A percentile compares a stretch with the other conserved stretches of the same genome.
phyloP scores from a whole-genome alignment of 805 yeast species.

The Aciculoconidium aculeatum region DNA sequence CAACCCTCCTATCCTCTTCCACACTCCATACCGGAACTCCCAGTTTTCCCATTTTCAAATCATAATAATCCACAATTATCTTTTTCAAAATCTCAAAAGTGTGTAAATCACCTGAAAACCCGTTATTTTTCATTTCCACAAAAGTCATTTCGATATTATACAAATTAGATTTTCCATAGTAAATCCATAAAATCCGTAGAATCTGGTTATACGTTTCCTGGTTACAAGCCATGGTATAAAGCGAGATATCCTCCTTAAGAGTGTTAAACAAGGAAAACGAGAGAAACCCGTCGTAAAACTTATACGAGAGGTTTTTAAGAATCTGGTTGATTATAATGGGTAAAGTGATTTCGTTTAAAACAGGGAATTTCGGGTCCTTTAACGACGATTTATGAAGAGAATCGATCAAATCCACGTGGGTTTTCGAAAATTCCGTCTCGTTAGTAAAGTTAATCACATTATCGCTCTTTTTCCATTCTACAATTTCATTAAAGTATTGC shows the following conservation, averaged over 20 bases:
- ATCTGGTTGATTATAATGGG: slow-evolving; percentile 32
- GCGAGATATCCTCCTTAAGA: slow-evolving; percentile 25
- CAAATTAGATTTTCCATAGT: slow-evolving; percentile 30
- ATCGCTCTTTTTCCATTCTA: slow-evolving; percentile 3
- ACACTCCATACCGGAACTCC: slow-evolving; percentile 29
- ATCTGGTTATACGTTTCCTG: slow-evolving; percentile 39
- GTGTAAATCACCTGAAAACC: slow-evolving; percentile 30
- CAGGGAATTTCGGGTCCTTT: slow-evolving; percentile 18
- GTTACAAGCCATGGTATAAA: slow-evolving; percentile 32
- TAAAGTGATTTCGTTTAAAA: slow-evolving; percentile 27
- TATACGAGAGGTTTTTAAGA: slow-evolving; percentile 17
- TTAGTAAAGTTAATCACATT: slow-evolving; percentile 3
- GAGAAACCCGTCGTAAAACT: slow-evolving; percentile 30
- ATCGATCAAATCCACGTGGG: slow-evolving; percentile 16
- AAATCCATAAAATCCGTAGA: slow-evolving; percentile 31
- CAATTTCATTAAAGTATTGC: slow-evolving; percentile 12
- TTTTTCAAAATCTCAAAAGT: slow-evolving; percentile 32
- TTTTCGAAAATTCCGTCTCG: slow-evolving; percentile 9
- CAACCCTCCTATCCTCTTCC: slow-evolving; percentile 30
- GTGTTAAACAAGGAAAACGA: slow-evolving; percentile 31
- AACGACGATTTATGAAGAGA: slow-evolving; percentile 11
- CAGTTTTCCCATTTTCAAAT: slow-evolving; percentile 26
- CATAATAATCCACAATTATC: slow-evolving; percentile 29
- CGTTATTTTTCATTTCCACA: slow-evolving; percentile 37
- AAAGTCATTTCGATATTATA: slow-evolving; percentile 28